Percentiles rank a stretch among this genome's conserved stretches.
Evolutionary conservation across 2,329 filamentous ascomycete genomes (phyloP).

Genomic region (Alternaria gansuensis): DNA sequence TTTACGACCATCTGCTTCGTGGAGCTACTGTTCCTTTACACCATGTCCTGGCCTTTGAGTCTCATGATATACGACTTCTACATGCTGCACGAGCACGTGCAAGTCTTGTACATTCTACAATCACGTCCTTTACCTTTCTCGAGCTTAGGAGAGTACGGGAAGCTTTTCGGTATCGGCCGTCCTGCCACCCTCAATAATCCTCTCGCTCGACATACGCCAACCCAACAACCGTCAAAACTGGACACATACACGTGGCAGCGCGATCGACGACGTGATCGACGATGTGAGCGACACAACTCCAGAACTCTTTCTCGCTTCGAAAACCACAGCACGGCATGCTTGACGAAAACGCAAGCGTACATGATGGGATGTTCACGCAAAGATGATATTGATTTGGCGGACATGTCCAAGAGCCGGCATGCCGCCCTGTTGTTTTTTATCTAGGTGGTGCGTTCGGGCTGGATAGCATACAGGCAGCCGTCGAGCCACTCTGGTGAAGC

Average conservation of each 20-base stretch:
- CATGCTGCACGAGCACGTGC: constrained; percentile 48
- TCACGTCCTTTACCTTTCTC: constrained; percentile 37
- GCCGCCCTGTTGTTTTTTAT: constrained; percentile 38
- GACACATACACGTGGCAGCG: constrained; percentile 30
- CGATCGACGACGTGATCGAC: constrained; percentile 26
- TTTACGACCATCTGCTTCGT: constrained; percentile 47
- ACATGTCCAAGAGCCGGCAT: constrained; percentile 31
- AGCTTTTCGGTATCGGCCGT: constrained; percentile 27
- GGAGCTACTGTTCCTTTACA: constrained; percentile 32
- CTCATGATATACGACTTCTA: constrained; percentile 51
- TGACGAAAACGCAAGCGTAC: constrained; percentile 43
- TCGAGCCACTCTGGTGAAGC: constrained; percentile 15
- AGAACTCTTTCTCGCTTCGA: constrained; percentile 19
- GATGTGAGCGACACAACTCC: constrained; percentile 25
- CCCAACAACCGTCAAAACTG: constrained; percentile 20
- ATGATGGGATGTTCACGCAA: constrained; percentile 39
- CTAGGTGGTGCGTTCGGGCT: constrained; percentile 30
- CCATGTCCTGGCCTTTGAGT: constrained; percentile 43
- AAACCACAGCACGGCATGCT: constrained; percentile 28
- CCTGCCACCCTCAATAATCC: constrained; percentile 29
- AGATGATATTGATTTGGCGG: constrained; percentile 39
- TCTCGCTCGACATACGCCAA: constrained; percentile 23
- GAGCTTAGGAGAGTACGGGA: constrained; percentile 29
- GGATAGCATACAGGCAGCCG: constrained; percentile 23
- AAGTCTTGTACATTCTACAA: constrained; percentile 51